Evolutionary conservation across 2,329 filamentous ascomycete genomes (phyloP).

Genomic region (Fusarium longipes): DNA sequence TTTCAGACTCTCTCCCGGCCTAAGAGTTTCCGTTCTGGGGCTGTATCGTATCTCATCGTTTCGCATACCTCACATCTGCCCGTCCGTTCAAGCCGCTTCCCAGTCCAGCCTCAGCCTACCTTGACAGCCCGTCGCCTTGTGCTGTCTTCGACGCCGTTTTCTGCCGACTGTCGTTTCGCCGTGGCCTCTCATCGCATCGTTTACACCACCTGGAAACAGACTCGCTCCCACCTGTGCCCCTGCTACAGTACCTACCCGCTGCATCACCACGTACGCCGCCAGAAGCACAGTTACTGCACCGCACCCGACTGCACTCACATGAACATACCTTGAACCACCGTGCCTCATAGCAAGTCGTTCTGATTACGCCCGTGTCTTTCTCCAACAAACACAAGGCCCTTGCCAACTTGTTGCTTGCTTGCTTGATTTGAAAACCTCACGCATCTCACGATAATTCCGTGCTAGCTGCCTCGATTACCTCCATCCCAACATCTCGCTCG

Average conservation of each 20-base stretch:
- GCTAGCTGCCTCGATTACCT: slow-evolving; percentile 39
- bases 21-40: slow-evolving; percentile 38
- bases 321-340: slow-evolving; percentile 35
- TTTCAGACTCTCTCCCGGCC: slow-evolving; percentile 27
- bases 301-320: slow-evolving; percentile 36
- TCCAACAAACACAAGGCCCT: slow-evolving; percentile 31
- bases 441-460: slow-evolving; percentile 41
- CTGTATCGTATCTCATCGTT: slow-evolving; percentile 23
- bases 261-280: slow-evolving; percentile 41
- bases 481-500: slow-evolving; percentile 29
- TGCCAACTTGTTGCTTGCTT: slow-evolving; percentile 25
- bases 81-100: slow-evolving; percentile 26
- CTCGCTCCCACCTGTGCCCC: slow-evolving; percentile 30
- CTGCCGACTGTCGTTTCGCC: slow-evolving; percentile 33
- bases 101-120: slow-evolving; percentile 6
- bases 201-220: slow-evolving; percentile 14
- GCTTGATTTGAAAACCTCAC: slow-evolving; percentile 24
- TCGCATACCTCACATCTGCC: slow-evolving; percentile 10
- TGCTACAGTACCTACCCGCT: slow-evolving; percentile 38
- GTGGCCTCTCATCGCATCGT: slow-evolving; percentile 10
- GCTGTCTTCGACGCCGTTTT: slow-evolving; percentile 25
- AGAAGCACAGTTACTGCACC: slow-evolving; percentile 38
- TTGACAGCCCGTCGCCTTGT: slow-evolving; percentile 9
- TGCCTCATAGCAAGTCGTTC: slow-evolving; percentile 29
- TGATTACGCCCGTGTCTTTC: slow-evolving; percentile 23